Evolutionary conservation across 345 rosid genomes (phyloP), one percentile per base, ranked within the genome.

Genomic region (Clarkia xantiana): DNA sequence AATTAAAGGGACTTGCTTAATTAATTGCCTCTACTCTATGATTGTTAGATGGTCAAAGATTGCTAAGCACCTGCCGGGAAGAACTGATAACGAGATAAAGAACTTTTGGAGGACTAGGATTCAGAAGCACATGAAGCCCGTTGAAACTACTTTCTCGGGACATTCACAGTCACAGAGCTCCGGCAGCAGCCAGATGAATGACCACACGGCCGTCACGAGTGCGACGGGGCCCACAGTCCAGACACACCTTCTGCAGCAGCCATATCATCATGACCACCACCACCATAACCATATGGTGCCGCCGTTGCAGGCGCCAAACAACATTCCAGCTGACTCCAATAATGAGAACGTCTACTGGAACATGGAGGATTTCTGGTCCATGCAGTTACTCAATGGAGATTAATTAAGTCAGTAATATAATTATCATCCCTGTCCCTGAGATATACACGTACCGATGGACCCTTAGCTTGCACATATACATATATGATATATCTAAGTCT

Each of bases 51-150:
- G 78, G 78, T 73, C 78, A 1, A 66, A 73, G 53, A 73, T 73
- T 4, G 78, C 75, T 11, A 73, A 69, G 65, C 75, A 73, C 52
- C 55, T 73, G 6, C 78, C 78, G 2, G 78, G 75, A 43, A 73
- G 78, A 63, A 73, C 78, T 2, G 78, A 73, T 56, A 73, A 73
- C 10, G 75, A 73, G 47, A 73, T 73, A 53, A 73, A 73, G 60
- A 73, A 73, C 16, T 73, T 52, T 52, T 73, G 74, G 78, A 66
- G 78, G 54, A 73, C 78, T 1, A 68, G 71, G 61, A 65, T 72
- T 54, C 73, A 72, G 58, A 72, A 72, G 40, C 73, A 62, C n/a
- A 55, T 62, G 1, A 72, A 68, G 56, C 77, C 59, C 40, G 53
- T 64, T n/a, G 65, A 67, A 53, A 10, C 60, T 20, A 10, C 60